phyloP scores from a whole-genome alignment of 1,139 yeast species.

The Debaryomycetaceae sp. region DNA sequence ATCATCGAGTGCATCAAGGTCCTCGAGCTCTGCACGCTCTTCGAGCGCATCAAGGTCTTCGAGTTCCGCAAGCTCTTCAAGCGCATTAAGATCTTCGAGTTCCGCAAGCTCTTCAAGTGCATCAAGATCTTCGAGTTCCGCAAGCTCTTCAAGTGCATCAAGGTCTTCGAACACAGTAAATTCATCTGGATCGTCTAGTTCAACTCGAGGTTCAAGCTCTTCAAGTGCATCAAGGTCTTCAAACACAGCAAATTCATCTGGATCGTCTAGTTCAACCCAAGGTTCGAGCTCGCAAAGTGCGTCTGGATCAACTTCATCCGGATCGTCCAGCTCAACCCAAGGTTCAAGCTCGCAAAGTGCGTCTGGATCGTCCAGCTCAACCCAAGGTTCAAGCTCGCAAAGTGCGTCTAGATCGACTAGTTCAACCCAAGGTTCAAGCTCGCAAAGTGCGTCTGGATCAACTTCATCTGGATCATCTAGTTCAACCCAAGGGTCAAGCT shows the following conservation, averaged over 20 bases:
- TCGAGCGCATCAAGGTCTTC: slow-evolving; percentile 13
- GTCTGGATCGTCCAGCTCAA: slow-evolving; percentile 5
- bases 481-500: background rate
- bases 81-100: background rate
- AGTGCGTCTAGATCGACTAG: background rate
- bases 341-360: background rate
- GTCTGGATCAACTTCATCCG: slow-evolving; percentile 6
- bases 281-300: background rate
- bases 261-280: background rate
- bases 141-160: background rate
- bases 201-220: background rate
- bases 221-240: background rate
- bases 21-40: slow-evolving; percentile 13
- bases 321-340: background rate
- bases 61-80: background rate
- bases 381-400: slow-evolving; percentile 2
- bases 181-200: background rate
- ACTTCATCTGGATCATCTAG: background rate
- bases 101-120: background rate
- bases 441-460: background rate
- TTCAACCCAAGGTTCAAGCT: background rate
- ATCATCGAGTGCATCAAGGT: background rate
- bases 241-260: background rate
- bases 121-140: background rate
- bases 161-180: background rate